Evolutionary conservation across 2,329 filamentous ascomycete genomes (phyloP).

Genomic region (Penicillium sp.): DNA sequence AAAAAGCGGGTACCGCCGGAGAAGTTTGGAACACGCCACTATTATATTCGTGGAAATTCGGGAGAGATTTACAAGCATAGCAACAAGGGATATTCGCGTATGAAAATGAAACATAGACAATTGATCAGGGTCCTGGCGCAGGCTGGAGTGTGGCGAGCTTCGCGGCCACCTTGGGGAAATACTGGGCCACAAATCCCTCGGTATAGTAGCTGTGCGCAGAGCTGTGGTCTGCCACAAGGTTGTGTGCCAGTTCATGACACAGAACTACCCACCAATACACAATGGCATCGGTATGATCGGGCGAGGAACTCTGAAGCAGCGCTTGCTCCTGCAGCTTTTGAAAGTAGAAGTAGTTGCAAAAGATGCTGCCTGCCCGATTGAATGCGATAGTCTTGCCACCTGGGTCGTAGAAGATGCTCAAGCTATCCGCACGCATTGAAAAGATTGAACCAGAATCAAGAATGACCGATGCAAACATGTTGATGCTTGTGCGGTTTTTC

Average conservation of each 20-base stretch:
- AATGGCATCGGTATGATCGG: slow-evolving; percentile 65
- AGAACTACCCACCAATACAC: slow-evolving; percentile 95
- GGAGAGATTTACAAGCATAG: not conserved
- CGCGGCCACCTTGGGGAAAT: slow-evolving; percentile 68
- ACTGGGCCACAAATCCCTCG: slow-evolving; percentile 75
- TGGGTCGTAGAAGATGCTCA: slow-evolving; percentile 88
- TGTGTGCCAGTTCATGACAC: slow-evolving; percentile 94
- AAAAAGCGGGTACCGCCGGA: slow-evolving; percentile 30
- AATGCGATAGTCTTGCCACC: slow-evolving; percentile 84
- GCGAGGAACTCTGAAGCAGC: slow-evolving; percentile 39
- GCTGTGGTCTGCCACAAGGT: slow-evolving; percentile 77
- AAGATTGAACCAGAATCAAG: slow-evolving; percentile 72
- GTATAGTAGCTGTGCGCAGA: slow-evolving; percentile 81
- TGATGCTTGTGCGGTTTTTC: slow-evolving; percentile 62
- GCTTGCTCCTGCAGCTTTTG: slow-evolving; percentile 68
- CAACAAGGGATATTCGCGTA: not conserved
- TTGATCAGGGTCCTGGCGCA: not conserved
- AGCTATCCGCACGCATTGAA: slow-evolving; percentile 62
- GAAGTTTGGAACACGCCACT: slow-evolving; percentile 4
- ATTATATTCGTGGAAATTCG: not conserved
- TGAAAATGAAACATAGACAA: not conserved
- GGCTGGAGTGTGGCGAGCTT: slow-evolving; percentile 45
- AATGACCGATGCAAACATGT: slow-evolving; percentile 68
- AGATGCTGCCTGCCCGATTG: slow-evolving; percentile 82
- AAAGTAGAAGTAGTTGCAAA: slow-evolving; percentile 92